Evolutionary conservation across 371 early-diverging fungal genomes (phyloP).

Genomic region (Actinomortierella ambigua): DNA sequence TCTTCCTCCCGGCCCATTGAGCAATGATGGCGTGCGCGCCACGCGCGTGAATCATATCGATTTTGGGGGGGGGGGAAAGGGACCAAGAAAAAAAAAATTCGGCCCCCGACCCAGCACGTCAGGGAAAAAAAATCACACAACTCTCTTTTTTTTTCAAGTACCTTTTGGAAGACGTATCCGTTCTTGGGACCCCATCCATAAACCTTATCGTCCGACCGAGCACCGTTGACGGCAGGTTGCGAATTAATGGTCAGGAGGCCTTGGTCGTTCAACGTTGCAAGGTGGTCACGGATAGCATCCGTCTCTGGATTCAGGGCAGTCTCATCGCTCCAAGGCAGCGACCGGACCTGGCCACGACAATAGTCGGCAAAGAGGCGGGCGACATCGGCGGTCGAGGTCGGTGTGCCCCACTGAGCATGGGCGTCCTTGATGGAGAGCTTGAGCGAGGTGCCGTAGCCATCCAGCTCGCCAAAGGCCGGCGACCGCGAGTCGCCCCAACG

Average conservation of each 20-base stretch:
- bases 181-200: constrained; percentile 98
- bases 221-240: constrained; percentile 96
- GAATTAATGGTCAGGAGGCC: constrained; percentile 96
- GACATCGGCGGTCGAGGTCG: constrained; percentile 70
- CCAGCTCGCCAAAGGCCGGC: constrained; percentile 94
- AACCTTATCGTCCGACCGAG: constrained; percentile 72
- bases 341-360: constrained; percentile 74
- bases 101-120: background rate
- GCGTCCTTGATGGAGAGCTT: constrained; percentile 70
- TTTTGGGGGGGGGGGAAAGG: no score
- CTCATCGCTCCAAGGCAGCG: constrained; percentile 94
- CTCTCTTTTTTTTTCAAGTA: constrained; percentile 8
- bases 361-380: constrained; percentile 80
- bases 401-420: constrained; percentile 81
- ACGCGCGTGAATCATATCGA: no score
- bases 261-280: constrained; percentile 74
- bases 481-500: constrained; percentile 98
- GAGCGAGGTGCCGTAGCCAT: constrained; percentile 86
- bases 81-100: constrained; percentile 8
- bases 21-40: no score
- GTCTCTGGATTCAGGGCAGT: constrained; percentile 82
- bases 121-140: background rate
- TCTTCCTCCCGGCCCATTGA: no score
- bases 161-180: constrained; percentile 96
- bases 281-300: constrained; percentile 68